Base-by-base conservation (phyloP, 306 rosid species). In the Oxytropis ochrocephala region DNA sequence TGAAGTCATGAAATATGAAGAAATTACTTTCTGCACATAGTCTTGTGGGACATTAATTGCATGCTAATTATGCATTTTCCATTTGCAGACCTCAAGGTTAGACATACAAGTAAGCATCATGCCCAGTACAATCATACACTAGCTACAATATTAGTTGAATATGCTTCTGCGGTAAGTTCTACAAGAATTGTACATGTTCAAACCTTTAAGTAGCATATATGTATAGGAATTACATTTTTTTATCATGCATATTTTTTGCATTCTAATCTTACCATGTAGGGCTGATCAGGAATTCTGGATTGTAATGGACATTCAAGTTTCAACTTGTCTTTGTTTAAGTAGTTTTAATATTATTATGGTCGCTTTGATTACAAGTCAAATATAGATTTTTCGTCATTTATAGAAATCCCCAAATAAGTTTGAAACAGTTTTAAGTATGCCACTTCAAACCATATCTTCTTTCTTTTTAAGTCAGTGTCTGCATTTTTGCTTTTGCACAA, bases 101-200 rank as follows among this genome's bases (percentile, higher is more conserved):
- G 75, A 81, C 77, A 58, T 54, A 50, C 46, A 46, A 44, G 66
- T 42, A n/a, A n/a, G n/a, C 46, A 64, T 12, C 41, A 9, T 39
- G 33, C 72, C 1, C 13, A 44, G 48, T 92, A 88, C 73, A 90
- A 92, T 75, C 96, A 86, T 64, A 92, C 96, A 3, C 91, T 92
- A 42, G 85, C 91, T 64, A 83, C 88, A 64, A 83, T 81, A 70
- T 41, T 90, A 53, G 98, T 88, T 78, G 88, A 83, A 69, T 92
- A 85, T 79, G 96, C 98, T 71, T 84, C 98, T 53, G 96, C 88
- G 80, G 98, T 92, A 81, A 78, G 87, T 81, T 75, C 66, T 16
- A 5, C 38, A 24, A 49, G 55, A 18, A 71, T 38, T 66, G 4
- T 72, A 14, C 35, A 10, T 42, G 46, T 16, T 42, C 67, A 71